These are phyloP conservation scores for Lagerstroemia speciosa DNA, from an alignment of 345 rosid species.

Conservation along the genomic window DNA sequence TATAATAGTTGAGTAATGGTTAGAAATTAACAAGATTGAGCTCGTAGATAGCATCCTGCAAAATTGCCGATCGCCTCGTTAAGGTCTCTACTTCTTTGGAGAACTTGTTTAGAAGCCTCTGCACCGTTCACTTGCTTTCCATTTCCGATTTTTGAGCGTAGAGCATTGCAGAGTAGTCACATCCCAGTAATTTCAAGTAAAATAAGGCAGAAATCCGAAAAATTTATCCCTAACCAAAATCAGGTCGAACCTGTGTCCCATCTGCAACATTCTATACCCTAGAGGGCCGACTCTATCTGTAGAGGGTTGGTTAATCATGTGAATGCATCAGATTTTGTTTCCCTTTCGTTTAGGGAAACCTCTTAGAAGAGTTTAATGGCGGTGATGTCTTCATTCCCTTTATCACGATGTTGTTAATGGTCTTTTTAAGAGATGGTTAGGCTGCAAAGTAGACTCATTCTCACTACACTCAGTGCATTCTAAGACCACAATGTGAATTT, in stretches of 20 bases:
- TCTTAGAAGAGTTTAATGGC: conserved; percentile 5
- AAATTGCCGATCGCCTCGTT: too few species aligned
- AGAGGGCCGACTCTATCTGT: not conserved
- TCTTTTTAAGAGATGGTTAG: conserved; percentile 7
- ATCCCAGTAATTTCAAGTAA: not conserved
- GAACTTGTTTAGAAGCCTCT: too few species aligned
- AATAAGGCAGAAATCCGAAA: not conserved
- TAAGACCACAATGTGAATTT: conserved; percentile 4
- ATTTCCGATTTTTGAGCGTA: not conserved
- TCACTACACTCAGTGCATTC: conserved; percentile 8
- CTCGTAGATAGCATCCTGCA: not conserved
- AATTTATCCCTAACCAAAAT: not conserved
- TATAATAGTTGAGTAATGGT: not conserved
- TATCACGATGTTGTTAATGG: conserved; percentile 3
- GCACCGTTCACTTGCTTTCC: not conserved
- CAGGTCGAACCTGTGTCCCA: not conserved
- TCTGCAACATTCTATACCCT: not conserved
- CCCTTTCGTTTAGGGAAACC: not conserved
- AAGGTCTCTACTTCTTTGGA: too few species aligned
- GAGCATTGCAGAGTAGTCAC: too few species aligned
- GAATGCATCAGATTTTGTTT: not conserved
- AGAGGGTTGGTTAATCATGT: not conserved
- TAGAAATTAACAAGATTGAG: not conserved
- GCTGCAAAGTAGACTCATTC: conserved; percentile 2
- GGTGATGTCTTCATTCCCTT: conserved; percentile 14